Conservation (phyloP, 768 basidiomycete species). For the Leucocoprinus sp. region DNA sequence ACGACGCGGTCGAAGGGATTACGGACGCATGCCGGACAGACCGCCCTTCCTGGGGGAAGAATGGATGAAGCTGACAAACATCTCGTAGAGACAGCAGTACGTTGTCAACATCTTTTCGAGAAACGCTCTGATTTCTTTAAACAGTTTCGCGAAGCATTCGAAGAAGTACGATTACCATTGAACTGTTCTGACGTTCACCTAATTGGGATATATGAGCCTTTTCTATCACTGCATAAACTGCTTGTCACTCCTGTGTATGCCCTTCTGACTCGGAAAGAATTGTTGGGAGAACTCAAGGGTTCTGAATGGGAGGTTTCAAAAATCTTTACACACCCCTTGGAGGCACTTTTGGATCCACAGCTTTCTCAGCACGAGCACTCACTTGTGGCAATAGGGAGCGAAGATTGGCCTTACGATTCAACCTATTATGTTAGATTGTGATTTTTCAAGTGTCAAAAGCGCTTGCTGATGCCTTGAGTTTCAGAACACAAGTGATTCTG, state of each 20-base stretch:
- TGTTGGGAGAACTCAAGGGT: conserved; percentile 47
- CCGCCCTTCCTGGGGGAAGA: conserved; percentile 77
- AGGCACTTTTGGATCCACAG: conserved; percentile 58
- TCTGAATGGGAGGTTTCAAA: conserved; percentile 62
- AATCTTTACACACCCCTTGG: conserved; percentile 77
- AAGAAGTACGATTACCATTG: conserved; percentile 72
- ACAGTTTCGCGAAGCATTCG: conserved; percentile 79
- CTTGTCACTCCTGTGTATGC: conserved; percentile 78
- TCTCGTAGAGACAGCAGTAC: conserved; percentile 67
- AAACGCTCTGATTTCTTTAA: conserved; percentile 6
- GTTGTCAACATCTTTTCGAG: conserved; percentile 19
- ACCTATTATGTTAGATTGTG: conserved; percentile 55
- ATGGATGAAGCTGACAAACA: conserved; percentile 56
- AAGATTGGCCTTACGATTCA: conserved; percentile 75
- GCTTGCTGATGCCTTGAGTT: background rate
- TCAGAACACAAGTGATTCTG: conserved; percentile 46
- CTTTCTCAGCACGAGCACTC: conserved; percentile 32
- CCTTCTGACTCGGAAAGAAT: conserved; percentile 43
- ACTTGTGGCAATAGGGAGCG: conserved; percentile 50
- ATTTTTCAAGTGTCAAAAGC: background rate
- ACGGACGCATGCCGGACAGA: conserved; percentile 72
- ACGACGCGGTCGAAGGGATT: conserved; percentile 79
- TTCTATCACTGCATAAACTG: conserved; percentile 57
- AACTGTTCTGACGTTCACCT: conserved; percentile 47
- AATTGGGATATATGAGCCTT: conserved; percentile 56